Conservation (phyloP, 441 rosid species). For the Euphorbia celastroides region DNA sequence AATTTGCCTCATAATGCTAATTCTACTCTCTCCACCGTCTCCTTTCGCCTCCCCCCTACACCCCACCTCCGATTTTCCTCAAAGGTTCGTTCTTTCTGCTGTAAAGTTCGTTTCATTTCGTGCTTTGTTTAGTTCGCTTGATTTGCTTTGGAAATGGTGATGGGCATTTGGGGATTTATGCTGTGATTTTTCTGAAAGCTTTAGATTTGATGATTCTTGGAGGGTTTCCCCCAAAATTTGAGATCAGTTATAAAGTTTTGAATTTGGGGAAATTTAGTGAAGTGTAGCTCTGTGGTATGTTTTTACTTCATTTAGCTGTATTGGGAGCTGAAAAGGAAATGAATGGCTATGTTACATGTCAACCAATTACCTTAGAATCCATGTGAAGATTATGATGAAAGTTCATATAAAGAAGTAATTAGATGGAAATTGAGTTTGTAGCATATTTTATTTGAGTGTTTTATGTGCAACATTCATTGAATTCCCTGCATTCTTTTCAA, state of each 20-base stretch:
- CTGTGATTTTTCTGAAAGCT: neutral
- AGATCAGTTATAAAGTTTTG: neutral
- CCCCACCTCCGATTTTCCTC: constrained; percentile 45
- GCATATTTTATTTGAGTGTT: neutral
- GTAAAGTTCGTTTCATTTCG: neutral
- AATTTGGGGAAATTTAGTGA: neutral
- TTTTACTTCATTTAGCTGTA: neutral
- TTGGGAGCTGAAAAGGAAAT: constrained; percentile 1
- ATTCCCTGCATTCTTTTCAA: neutral
- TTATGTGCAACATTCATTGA: neutral
- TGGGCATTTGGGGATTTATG: neutral
- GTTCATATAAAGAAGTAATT: neutral
- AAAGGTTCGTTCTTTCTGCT: constrained; percentile 32
- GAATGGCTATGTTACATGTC: neutral
- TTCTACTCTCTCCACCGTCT: constrained; percentile 1
- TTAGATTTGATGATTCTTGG: neutral
- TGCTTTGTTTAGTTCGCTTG: neutral
- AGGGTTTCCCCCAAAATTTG: neutral
- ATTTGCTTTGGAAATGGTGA: neutral
- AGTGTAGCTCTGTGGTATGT: neutral
- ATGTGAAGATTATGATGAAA: neutral
- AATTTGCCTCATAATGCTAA: constrained; percentile 10
- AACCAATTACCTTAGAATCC: neutral
- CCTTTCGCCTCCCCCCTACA: constrained; percentile 35
- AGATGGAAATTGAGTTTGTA: neutral